Evolutionary conservation across 2,329 filamentous ascomycete genomes (phyloP).

Genomic region (Colletotrichum lupini): DNA sequence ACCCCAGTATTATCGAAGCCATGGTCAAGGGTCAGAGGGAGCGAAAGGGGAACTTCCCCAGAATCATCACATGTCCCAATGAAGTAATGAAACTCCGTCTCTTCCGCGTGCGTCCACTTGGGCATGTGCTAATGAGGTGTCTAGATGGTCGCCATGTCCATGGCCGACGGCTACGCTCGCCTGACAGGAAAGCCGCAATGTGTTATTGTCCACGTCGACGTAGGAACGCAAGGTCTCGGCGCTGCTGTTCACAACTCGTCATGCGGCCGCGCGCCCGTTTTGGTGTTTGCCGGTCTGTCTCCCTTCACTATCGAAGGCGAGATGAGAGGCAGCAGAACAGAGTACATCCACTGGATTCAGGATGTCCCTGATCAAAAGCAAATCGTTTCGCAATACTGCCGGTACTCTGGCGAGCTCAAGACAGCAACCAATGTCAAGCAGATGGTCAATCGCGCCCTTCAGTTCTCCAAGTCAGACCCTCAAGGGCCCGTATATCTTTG

Average conservation of each 20-base stretch:
- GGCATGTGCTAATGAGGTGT: neutral
- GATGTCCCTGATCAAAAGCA: conserved; percentile 80
- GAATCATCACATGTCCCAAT: conserved; percentile 78
- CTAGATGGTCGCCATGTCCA: conserved; percentile 80
- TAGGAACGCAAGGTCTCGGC: conserved; percentile 78
- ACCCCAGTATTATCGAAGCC: conserved; percentile 78
- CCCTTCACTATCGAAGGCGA: conserved; percentile 80
- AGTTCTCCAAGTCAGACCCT: conserved; percentile 79
- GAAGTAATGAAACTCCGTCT: conserved; percentile 59
- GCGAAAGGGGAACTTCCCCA: conserved; percentile 69
- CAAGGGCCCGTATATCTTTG: conserved; percentile 80
- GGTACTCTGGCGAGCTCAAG: conserved; percentile 82
- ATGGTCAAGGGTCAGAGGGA: conserved; percentile 78
- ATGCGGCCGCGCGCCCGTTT: conserved; percentile 74
- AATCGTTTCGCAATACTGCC: conserved; percentile 82
- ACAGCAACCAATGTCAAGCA: conserved; percentile 84
- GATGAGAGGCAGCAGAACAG: conserved; percentile 75
- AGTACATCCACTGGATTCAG: conserved; percentile 85
- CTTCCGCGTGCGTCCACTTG: neutral
- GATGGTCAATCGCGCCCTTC: conserved; percentile 81
- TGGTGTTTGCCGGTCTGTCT: conserved; percentile 79
- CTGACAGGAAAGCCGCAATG: conserved; percentile 75
- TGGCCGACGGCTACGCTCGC: conserved; percentile 79
- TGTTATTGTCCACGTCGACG: conserved; percentile 80
- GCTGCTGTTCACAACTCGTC: conserved; percentile 80